Base-by-base conservation (phyloP, 495 filamentous ascomycete species). In the Penicillium ochrochloron region DNA sequence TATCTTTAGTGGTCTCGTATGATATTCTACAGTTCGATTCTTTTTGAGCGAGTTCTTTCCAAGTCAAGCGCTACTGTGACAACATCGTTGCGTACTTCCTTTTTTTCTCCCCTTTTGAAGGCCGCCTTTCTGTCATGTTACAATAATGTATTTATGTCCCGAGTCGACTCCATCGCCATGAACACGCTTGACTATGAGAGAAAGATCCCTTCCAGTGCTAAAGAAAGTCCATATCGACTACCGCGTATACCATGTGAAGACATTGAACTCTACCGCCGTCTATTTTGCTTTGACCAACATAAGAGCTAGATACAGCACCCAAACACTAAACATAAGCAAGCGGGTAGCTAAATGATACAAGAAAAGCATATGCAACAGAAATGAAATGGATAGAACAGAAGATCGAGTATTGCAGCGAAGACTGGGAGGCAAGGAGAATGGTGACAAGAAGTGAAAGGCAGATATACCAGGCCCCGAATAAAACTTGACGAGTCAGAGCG, bases 251-350 rank as follows among this genome's bases (percentile, higher is more conserved):
- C 10, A 21, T 21, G 9, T 25, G n/a, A 4, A 23, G 33, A 34
- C 10, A 12, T 56, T 37, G n/a, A 44, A 66, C 31, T 63, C 25
- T 59, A 69, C 52, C 53, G 55, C 35, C 63, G 34, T 73, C 68
- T 70, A 73, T 72, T 68, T 58, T 70, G 55, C 46, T 51, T 66
- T 62, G 66, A 66, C 44, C n/a, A 60, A 66, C 65, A 65, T 61
- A 35, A 59, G 48, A 67, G 64, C 59, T 70, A 73, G 60, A 60
- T 73, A 70, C 65, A 72, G 53, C 46, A 52, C 33, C 66, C 12
- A 12, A 17, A 31, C 29, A 56, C 25, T 39, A 60, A 63, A 46
- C 61, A 23, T 37, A 33, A 39, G 42, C 48, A 62, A 57, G 33
- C 50, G 51, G 39, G 46, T 44, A 53, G 51, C 37, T 51, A 61